Conservation (phyloP, 331 rosid species). For the Phaseolus coccineus region DNA sequence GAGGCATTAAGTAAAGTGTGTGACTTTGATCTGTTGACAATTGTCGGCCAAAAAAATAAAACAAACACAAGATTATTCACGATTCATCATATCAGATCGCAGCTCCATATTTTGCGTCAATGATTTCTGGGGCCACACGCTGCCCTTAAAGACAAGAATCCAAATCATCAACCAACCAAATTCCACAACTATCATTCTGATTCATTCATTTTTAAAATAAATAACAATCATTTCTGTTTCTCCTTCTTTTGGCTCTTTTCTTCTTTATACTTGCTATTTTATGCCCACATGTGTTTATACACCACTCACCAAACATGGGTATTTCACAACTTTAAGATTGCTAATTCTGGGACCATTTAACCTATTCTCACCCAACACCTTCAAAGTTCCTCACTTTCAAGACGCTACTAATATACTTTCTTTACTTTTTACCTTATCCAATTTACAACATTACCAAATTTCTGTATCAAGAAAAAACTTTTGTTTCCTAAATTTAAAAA, state of each 20-base stretch:
- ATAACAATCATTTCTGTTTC: conserved; percentile 5
- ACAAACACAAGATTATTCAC: neutral
- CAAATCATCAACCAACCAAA: conserved; percentile 39
- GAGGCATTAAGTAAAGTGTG: conserved; percentile 9
- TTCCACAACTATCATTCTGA: neutral
- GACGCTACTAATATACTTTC: neutral
- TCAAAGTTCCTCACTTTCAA: neutral
- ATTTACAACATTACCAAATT: neutral
- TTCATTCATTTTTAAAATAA: neutral
- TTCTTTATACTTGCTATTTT: conserved; percentile 6
- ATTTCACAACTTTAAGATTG: conserved; percentile 21
- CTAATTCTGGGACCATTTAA: neutral
- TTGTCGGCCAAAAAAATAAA: conserved; percentile 24
- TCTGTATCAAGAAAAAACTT: too few relatives aligned
- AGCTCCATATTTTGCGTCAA: conserved; percentile 21
- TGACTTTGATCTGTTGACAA: conserved; percentile 3
- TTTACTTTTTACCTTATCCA: neutral
- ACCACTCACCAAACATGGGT: conserved; percentile 1
- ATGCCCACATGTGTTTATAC: neutral
- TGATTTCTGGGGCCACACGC: conserved; percentile 42
- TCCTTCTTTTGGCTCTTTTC: neutral
- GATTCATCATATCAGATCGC: neutral
- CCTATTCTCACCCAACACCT: neutral
- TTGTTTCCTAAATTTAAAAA: too few relatives aligned
- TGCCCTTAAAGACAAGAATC: conserved; percentile 29